Percentiles rank a stretch among this genome's conserved stretches.
Evolutionary conservation across 2,329 filamentous ascomycete genomes (phyloP).

Genomic region (Colletotrichum euphorbiae): DNA sequence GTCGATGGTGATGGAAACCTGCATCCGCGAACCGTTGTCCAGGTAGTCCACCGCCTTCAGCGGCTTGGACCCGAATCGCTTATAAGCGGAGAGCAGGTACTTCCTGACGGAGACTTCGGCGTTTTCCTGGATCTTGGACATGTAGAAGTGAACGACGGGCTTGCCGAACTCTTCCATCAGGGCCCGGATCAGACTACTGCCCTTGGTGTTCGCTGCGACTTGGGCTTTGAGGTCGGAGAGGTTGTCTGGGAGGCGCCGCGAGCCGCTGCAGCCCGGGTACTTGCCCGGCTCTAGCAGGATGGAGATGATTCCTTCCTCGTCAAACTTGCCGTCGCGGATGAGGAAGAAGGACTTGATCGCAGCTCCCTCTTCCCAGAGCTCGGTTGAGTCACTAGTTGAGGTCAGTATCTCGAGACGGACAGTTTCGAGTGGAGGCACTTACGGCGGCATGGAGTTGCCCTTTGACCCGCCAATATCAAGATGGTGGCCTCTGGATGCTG

Average conservation of each 20-base stretch:
- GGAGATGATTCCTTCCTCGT: conserved; percentile 80
- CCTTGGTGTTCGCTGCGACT: conserved; percentile 87
- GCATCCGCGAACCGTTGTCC: conserved; percentile 86
- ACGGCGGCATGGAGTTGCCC: conserved; percentile 82
- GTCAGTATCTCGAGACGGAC: background rate
- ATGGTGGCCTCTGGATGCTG: conserved; percentile 79
- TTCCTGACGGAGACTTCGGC: conserved; percentile 61
- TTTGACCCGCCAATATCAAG: conserved; percentile 64
- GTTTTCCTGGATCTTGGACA: conserved; percentile 76
- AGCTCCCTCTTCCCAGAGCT: conserved; percentile 74
- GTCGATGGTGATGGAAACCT: conserved; percentile 80
- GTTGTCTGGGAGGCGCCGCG: conserved; percentile 83
- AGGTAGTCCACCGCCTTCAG: conserved; percentile 83
- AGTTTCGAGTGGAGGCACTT: background rate
- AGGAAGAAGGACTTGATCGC: conserved; percentile 76
- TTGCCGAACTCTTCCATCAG: conserved; percentile 81
- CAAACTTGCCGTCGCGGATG: conserved; percentile 80
- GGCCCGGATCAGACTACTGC: conserved; percentile 77
- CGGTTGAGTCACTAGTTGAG: conserved; percentile 63
- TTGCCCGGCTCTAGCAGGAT: conserved; percentile 79
- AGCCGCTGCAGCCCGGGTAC: conserved; percentile 81
- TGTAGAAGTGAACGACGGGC: conserved; percentile 74
- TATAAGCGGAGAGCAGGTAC: background rate
- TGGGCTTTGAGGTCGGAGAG: conserved; percentile 89
- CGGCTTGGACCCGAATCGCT: conserved; percentile 58